Evolutionary conservation across 805 yeast species (phyloP).

Genomic region (Candida suzukii): DNA sequence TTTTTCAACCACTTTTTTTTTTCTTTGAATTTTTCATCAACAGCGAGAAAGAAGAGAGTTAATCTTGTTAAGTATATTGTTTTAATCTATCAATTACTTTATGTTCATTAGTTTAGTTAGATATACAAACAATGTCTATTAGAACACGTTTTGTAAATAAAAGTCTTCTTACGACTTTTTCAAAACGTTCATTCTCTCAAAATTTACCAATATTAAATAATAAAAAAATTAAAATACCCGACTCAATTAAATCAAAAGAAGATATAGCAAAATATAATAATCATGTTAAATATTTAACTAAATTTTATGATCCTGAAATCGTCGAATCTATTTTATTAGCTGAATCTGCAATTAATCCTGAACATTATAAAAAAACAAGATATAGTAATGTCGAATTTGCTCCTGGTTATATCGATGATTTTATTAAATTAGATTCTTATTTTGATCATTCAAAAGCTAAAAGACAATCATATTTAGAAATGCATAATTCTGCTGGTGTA

Average conservation of each 20-base stretch:
- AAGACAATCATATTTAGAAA: conserved; percentile 9
- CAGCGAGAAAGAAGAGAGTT: no score
- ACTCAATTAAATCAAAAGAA: neutral
- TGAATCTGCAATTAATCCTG: conserved; percentile 66
- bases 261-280: neutral
- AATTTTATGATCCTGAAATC: conserved; percentile 77
- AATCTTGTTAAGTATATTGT: no score
- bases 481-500: conserved; percentile 4
- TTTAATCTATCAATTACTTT: no score
- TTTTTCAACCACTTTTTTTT: no score
- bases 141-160: no score
- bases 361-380: conserved; percentile 42
- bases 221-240: no score
- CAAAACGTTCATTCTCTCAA: no score
- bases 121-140: no score
- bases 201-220: no score
- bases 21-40: no score
- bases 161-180: no score
- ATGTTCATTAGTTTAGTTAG: no score
- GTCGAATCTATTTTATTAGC: conserved; percentile 78
- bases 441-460: conserved; percentile 51
- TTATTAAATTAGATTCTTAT: conserved; percentile 59
- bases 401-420: conserved; percentile 68
- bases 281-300: conserved; percentile 52
- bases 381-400: conserved; percentile 48